Conservation (phyloP, 768 basidiomycete genomes). For the Cystofilobasidium capitatum region DNA sequence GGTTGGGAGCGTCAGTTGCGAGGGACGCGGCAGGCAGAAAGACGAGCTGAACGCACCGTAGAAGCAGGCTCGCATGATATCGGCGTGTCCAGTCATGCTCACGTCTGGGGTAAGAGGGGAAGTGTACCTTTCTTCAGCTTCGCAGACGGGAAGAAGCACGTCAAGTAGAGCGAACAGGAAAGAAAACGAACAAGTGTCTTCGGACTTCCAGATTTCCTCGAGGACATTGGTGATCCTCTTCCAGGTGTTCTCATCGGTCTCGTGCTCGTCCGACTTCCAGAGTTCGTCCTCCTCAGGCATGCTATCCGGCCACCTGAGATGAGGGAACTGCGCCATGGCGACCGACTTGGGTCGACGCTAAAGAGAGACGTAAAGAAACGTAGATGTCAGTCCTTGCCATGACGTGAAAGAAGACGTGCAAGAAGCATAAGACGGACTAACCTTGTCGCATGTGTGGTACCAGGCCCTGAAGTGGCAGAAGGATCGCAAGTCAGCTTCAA, state of each 20-base stretch:
- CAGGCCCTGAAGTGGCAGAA: too few relatives aligned
- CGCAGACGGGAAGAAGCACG: neutral
- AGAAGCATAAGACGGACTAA: neutral
- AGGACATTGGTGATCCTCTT: neutral
- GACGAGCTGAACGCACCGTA: neutral
- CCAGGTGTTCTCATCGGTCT: neutral
- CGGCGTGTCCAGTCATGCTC: neutral
- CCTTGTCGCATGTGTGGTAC: neutral
- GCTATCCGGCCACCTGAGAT: neutral
- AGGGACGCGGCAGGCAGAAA: neutral
- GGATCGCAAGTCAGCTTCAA: too few relatives aligned
- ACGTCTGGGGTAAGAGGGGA: neutral
- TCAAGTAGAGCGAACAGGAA: neutral
- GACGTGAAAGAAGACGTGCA: too few relatives aligned
- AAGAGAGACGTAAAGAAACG: neutral
- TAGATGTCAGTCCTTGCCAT: neutral
- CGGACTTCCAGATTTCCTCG: neutral
- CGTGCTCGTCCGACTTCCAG: conserved; percentile 1
- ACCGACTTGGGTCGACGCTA: conserved; percentile 12
- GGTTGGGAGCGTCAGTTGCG: too few relatives aligned
- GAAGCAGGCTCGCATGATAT: conserved; percentile 13
- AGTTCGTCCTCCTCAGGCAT: conserved; percentile 9
- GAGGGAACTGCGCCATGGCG: neutral
- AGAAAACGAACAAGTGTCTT: neutral
- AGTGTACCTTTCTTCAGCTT: neutral